Evolutionary conservation across 192 early-diverging fungal genomes (phyloP), one percentile per base, ranked within the genome.

Genomic region (Phlyctochytrium planicorne): DNA sequence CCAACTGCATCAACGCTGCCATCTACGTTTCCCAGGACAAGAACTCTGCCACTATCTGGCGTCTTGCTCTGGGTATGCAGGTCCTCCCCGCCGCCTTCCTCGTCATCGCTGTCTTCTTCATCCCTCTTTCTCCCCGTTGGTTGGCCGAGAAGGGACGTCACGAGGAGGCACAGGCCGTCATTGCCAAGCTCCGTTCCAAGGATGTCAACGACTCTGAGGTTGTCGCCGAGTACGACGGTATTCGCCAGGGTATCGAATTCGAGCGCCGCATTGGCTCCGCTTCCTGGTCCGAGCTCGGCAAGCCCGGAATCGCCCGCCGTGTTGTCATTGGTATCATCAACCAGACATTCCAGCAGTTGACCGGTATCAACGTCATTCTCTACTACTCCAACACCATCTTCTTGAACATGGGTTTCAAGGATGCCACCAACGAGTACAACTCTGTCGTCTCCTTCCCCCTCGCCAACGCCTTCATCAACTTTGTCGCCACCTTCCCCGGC

Each of bases 401-500:
- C 31, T 75, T 70, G 67, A 63, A 59, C 2, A 82, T 86, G 70
- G 82, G 84, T 52, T 80, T 80, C 53, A 33, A 30, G 37, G 37
- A 71, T 24, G 29, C 63, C 17, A 37, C 61, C 0, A n/a, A n/a
- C n/a, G 33, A 66, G 12, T 29, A 35, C 0, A 6, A 47, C n/a
- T n/a, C n/a, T n/a, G 12, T 62, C 16, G 40, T 62, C 33, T 17
- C 30, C 23, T 62, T 76, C 60, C 61, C 71, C 50, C 87, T 90
- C 30, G 80, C 91, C 59, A 86, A 90, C 60, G 88, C 91, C 62
- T 80, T 90, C 56, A 75, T 97, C 67, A 97, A 97, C 76, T 80
- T 94, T 24, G 65, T 94, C 59, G 79, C 82, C 24, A 96, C 93
- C 29, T 85, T 97, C 63, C 95, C 95, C 23, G 94, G 91, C 37